phyloP scores from a whole-genome alignment of 208 protist genomes.

The Crithidia fasciculata region DNA sequence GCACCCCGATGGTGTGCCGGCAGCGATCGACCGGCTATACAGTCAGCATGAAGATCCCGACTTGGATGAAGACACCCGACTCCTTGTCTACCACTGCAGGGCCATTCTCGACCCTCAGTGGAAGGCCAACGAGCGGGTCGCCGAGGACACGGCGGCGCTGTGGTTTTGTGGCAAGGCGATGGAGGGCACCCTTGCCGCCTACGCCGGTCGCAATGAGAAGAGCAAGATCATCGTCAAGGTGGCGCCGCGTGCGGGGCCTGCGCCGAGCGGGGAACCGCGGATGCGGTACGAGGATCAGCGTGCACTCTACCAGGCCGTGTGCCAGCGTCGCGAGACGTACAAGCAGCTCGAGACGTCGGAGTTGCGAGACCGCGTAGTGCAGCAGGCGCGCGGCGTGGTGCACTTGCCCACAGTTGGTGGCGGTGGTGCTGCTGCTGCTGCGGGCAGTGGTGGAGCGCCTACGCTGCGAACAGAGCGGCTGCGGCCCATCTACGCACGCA shows the following conservation, averaged over 20 bases:
- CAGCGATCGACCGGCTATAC: slow-evolving; percentile 56
- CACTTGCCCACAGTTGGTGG: slow-evolving; percentile 14
- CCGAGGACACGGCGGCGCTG: slow-evolving; percentile 50
- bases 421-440: neutral
- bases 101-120: slow-evolving; percentile 74
- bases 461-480: slow-evolving; percentile 30
- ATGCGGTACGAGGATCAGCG: slow-evolving; percentile 88
- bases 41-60: slow-evolving; percentile 69
- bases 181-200: slow-evolving; percentile 49
- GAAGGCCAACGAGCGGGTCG: slow-evolving; percentile 53
- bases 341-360: slow-evolving; percentile 76
- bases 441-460: neutral
- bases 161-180: slow-evolving; percentile 86
- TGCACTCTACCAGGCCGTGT: slow-evolving; percentile 56
- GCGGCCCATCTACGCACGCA: slow-evolving; percentile 58
- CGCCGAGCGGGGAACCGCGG: slow-evolving; percentile 73
- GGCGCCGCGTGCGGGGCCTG: slow-evolving; percentile 48
- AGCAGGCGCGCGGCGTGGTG: slow-evolving; percentile 55
- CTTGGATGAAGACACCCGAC: slow-evolving; percentile 71
- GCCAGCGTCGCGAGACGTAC: slow-evolving; percentile 54
- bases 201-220: slow-evolving; percentile 73
- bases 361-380: slow-evolving; percentile 71
- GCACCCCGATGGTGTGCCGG: slow-evolving; percentile 25
- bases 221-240: slow-evolving; percentile 80
- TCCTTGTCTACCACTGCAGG: slow-evolving; percentile 84